Conservation (phyloP, 768 basidiomycete species). For the Rhizopogon salebrosus region DNA sequence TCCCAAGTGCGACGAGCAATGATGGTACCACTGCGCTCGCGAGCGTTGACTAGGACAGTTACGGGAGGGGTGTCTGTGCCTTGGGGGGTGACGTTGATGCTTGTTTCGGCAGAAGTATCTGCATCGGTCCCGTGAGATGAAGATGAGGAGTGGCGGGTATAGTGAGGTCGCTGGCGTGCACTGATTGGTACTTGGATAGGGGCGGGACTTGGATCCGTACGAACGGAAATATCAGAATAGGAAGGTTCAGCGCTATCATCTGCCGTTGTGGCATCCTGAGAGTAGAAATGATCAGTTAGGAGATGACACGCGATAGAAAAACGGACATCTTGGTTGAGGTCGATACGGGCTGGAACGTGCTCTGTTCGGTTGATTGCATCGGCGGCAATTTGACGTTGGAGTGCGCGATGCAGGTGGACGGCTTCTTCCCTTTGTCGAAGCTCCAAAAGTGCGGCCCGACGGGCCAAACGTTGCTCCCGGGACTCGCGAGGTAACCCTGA, state of each 20-base stretch:
- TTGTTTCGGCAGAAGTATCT: constrained; percentile 60
- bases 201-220: constrained; percentile 16
- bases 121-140: constrained; percentile 44
- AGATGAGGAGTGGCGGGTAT: constrained; percentile 16
- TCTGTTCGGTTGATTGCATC: constrained; percentile 21
- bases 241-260: constrained; percentile 17
- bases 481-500: constrained; percentile 72
- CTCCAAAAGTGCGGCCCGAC: constrained; percentile 52
- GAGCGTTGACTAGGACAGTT: constrained; percentile 48
- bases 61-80: constrained; percentile 57
- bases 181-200: constrained; percentile 14
- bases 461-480: constrained; percentile 63
- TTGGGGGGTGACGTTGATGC: constrained; percentile 53
- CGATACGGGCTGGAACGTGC: constrained; percentile 2
- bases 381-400: constrained; percentile 45
- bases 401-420: constrained; percentile 49
- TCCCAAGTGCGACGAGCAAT: constrained; percentile 66
- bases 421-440: constrained; percentile 59
- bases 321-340: constrained; percentile 18
- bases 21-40: constrained; percentile 74
- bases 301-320: not conserved
- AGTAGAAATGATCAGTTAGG: not conserved
- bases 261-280: constrained; percentile 30
- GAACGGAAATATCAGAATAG: constrained; percentile 17
- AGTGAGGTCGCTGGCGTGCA: constrained; percentile 13